A percentile compares a stretch with the other conserved stretches of the same genome.
Evolutionary conservation across 1,139 yeast species (phyloP).

Genomic region (Hyphopichia fennica): DNA sequence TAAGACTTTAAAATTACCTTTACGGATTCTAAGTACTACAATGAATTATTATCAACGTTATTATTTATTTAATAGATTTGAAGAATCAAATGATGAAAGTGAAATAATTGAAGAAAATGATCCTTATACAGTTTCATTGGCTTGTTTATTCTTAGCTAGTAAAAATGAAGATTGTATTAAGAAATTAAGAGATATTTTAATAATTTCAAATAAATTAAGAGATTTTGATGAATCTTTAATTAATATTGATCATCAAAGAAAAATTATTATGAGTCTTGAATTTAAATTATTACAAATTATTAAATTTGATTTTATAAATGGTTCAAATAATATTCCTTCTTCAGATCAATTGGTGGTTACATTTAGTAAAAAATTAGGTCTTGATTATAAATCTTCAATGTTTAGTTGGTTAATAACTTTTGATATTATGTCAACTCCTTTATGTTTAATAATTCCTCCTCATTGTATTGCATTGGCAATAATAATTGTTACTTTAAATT

Average conservation of each 20-base stretch:
- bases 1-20: constrained; percentile 59
- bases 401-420: constrained; percentile 75
- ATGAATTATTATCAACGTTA: constrained; percentile 74
- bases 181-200: constrained; percentile 62
- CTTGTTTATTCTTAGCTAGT: constrained; percentile 76
- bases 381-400: constrained; percentile 48
- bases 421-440: constrained; percentile 74
- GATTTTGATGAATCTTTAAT: constrained; percentile 26
- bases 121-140: constrained; percentile 60
- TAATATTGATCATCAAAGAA: constrained; percentile 49
- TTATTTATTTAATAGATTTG: constrained; percentile 63
- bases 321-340: constrained; percentile 39
- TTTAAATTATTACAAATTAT: constrained; percentile 72
- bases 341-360: constrained; percentile 72
- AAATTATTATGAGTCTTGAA: constrained; percentile 57
- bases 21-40: constrained; percentile 63
- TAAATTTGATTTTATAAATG: constrained; percentile 71
- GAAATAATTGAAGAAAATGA: constrained; percentile 29
- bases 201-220: constrained; percentile 40
- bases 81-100: constrained; percentile 25
- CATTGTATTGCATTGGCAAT: constrained; percentile 79
- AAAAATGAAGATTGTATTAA: constrained; percentile 91
- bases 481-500: constrained; percentile 40
- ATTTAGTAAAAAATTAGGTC: constrained; percentile 55
- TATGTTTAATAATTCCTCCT: constrained; percentile 71